Percentiles rank a stretch among this genome's conserved stretches.
These are phyloP conservation scores for Cucumis melo DNA, from an alignment of 306 rosid genomes.

Conservation along the genomic window DNA sequence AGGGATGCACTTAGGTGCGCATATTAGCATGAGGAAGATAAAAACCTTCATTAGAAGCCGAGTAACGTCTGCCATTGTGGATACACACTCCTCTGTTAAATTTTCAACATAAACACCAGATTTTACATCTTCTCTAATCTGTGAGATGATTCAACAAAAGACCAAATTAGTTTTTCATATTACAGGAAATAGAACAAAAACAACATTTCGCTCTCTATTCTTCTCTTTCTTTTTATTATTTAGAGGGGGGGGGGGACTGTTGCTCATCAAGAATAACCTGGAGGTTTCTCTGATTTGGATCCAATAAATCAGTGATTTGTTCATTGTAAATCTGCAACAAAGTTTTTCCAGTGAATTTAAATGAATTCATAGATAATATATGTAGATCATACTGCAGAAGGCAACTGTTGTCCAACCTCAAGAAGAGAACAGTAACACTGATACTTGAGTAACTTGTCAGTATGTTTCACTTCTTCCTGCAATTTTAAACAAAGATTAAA, in stretches of 20 bases:
- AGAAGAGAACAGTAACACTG: constrained; percentile 91
- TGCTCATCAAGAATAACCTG: constrained; percentile 30
- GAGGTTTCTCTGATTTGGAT: constrained; percentile 73
- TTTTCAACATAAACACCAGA: constrained; percentile 97
- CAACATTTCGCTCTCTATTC: background rate
- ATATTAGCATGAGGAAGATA: background rate
- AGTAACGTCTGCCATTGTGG: constrained; percentile 58
- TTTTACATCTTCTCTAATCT: constrained; percentile 98
- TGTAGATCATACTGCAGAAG: constrained; percentile 3
- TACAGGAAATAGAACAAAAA: background rate
- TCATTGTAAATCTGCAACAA: constrained; percentile 89
- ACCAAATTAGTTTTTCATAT: constrained; percentile 5
- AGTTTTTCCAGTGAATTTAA: constrained; percentile 11
- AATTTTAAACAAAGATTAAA: constrained; percentile 13
- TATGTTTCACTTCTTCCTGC: constrained; percentile 85
- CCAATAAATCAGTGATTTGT: constrained; percentile 87
- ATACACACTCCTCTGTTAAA: constrained; percentile 72
- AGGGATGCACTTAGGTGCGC: background rate
- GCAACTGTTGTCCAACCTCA: constrained; percentile 41
- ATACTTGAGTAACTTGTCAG: constrained; percentile 72
- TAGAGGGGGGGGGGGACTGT: too few relatives aligned
- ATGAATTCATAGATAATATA: constrained; percentile 6
- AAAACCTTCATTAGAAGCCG: constrained; percentile 72
- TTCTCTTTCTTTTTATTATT: background rate
- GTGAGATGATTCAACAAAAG: constrained; percentile 15